Evolutionary conservation across 179 eudicot genomes (phyloP), one percentile per base, ranked within the genome.

Genomic region (Carnegiea gigantea): DNA sequence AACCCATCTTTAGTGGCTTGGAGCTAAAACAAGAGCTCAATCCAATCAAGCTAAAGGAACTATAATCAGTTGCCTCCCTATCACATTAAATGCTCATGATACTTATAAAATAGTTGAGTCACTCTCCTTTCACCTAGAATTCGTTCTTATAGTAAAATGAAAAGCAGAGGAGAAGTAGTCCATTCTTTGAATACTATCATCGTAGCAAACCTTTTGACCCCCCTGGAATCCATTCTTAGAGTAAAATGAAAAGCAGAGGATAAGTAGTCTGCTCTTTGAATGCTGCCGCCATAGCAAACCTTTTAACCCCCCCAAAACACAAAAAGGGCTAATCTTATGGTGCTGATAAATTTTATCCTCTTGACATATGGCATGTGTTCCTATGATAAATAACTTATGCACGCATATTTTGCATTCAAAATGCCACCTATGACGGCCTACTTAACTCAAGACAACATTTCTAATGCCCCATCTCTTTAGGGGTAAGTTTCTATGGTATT

Each of bases 401-500:
- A 17, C 18, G 53, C 67, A 28, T 70, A 30, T 80, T 57, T 73
- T 83, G 87, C 83, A 93, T 93, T 83, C 89, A 90, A 88, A 90
- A 87, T 83, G 92, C 90, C 72, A 87, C 90, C 72, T 92, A 88
- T 84, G 93, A 91, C 68, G 88, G 86, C 81, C 86, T 93, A 86
- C 96, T 93, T 11, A 90, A 90, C 75, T 88, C 89, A 44, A 92
- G 84, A 86, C 85, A 88, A 74, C 88, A 87, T 15, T 92, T 92
- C 79, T 79, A 91, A 26, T 88, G 85, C 46, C 91, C 94, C 54
- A 86, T 92, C 85, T 94, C 98, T 65, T 90, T 93, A 80, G 79
- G 93, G 5, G 98, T 93, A 84, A 89, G 96, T 70, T 70, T 30
- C 30, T n/a, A 17, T 33, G 44, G 73, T 15, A 70, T 33, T 64